phyloP scores from a whole-genome alignment of 495 filamentous ascomycete genomes.

The Aspergillus haitiensis region DNA sequence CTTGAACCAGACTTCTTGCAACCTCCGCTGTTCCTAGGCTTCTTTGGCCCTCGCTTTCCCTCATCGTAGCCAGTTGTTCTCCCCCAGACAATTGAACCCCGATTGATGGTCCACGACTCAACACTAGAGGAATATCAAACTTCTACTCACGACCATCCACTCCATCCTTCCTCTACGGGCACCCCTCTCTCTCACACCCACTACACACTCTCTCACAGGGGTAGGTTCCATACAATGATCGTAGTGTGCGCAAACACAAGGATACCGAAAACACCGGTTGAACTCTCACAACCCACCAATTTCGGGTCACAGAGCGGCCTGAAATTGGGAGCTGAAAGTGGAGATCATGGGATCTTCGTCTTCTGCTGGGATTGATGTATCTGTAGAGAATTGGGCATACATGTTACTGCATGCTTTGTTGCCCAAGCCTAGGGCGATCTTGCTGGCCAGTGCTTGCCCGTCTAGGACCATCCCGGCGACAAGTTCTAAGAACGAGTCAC shows the following conservation, averaged over 20 bases:
- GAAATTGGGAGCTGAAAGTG: conserved; percentile 21
- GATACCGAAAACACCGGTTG: conserved; percentile 11
- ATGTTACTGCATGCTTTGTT: conserved; percentile 33
- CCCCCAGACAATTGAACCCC: not conserved
- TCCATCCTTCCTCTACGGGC: not conserved
- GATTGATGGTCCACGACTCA: conserved; percentile 10
- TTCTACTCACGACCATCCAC: conserved; percentile 3
- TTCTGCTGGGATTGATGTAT: conserved; percentile 17
- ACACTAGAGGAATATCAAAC: conserved; percentile 5
- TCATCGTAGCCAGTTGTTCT: conserved; percentile 4
- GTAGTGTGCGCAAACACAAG: not conserved
- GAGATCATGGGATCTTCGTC: conserved; percentile 23
- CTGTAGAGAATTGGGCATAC: conserved; percentile 32
- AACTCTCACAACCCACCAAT: conserved; percentile 8
- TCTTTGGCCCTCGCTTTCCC: conserved; percentile 1
- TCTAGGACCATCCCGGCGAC: not conserved
- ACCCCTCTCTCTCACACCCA: not conserved
- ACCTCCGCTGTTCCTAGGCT: conserved; percentile 1
- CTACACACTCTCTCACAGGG: not conserved
- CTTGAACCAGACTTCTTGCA: not conserved
- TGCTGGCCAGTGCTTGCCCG: conserved; percentile 21
- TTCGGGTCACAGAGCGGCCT: conserved; percentile 20
- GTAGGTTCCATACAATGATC: conserved; percentile 1
- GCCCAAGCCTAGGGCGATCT: conserved; percentile 29
- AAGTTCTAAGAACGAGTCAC: conserved; percentile 3